Conservation (phyloP, 805 yeast genomes). For the Metschnikowia matae region DNA sequence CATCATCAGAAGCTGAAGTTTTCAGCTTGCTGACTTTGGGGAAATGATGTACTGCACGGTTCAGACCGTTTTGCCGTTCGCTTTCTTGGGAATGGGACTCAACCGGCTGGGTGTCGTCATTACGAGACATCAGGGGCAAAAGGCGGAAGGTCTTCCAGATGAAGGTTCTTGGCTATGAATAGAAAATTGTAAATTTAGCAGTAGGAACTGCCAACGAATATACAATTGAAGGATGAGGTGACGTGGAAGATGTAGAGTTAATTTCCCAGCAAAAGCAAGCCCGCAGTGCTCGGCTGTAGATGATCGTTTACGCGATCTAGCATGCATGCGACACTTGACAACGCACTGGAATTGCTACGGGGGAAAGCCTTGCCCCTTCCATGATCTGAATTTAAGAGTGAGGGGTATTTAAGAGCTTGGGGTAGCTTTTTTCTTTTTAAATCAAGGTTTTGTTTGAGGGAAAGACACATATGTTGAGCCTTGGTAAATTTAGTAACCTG, state of each 20-base stretch:
- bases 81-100: not conserved
- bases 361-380: not conserved
- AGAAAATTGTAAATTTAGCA: not conserved
- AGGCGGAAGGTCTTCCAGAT: not conserved
- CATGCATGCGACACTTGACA: not conserved
- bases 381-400: not conserved
- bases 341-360: not conserved
- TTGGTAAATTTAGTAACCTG: not conserved
- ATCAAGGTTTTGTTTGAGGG: no score
- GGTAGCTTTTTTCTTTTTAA: no score
- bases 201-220: not conserved
- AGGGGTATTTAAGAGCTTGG: not conserved
- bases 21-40: not conserved
- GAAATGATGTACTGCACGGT: not conserved
- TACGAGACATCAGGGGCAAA: constrained; percentile 1
- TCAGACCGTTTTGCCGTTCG: not conserved
- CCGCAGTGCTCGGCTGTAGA: not conserved
- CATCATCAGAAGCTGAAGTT: not conserved
- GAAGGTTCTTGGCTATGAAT: not conserved
- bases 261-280: not conserved
- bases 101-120: not conserved
- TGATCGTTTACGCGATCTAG: not conserved
- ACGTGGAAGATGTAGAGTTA: not conserved
- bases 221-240: not conserved
- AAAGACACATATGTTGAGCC: no score